phyloP scores from a whole-genome alignment of 805 yeast species.

The Schwanniomyces vanrijiae region DNA sequence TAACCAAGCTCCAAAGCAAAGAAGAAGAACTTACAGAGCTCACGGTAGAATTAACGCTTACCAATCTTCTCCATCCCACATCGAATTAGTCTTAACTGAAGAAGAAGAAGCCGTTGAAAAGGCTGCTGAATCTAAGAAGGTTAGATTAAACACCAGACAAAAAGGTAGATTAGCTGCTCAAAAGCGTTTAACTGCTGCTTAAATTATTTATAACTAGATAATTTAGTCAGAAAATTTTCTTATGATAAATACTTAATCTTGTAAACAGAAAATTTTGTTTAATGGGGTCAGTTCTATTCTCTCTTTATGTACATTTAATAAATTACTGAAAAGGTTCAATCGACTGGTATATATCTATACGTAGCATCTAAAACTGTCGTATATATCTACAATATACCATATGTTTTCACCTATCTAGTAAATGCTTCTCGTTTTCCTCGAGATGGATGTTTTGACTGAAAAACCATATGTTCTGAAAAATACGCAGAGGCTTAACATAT shows the following conservation, averaged over 20 bases:
- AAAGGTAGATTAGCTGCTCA: slow-evolving; percentile 86
- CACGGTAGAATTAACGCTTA: slow-evolving; percentile 99
- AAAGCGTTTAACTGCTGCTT: slow-evolving; percentile 76
- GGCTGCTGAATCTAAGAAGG: slow-evolving; percentile 68
- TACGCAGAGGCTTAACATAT: background rate
- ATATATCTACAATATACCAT: too few relatives aligned
- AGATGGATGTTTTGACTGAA: background rate
- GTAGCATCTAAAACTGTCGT: background rate
- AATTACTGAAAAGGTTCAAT: slow-evolving; percentile 7
- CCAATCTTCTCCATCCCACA: slow-evolving; percentile 99
- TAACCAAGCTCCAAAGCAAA: slow-evolving; percentile 99
- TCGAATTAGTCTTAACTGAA: slow-evolving; percentile 95
- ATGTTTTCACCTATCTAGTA: too few relatives aligned
- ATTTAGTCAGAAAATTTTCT: slow-evolving; percentile 4
- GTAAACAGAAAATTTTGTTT: slow-evolving; percentile 6
- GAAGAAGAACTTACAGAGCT: slow-evolving; percentile 99
- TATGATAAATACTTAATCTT: slow-evolving; percentile 1
- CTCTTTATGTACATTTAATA: slow-evolving; percentile 13
- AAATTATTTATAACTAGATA: slow-evolving; percentile 7
- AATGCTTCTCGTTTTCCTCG: too few relatives aligned
- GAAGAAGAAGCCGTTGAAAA: slow-evolving; percentile 90
- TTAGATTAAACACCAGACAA: slow-evolving; percentile 87
- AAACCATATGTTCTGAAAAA: background rate
- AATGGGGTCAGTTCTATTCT: slow-evolving; percentile 9
- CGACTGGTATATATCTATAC: background rate